Base-by-base conservation (phyloP, 352 stramenopile genomes). In the Pythium aquatile region DNA sequence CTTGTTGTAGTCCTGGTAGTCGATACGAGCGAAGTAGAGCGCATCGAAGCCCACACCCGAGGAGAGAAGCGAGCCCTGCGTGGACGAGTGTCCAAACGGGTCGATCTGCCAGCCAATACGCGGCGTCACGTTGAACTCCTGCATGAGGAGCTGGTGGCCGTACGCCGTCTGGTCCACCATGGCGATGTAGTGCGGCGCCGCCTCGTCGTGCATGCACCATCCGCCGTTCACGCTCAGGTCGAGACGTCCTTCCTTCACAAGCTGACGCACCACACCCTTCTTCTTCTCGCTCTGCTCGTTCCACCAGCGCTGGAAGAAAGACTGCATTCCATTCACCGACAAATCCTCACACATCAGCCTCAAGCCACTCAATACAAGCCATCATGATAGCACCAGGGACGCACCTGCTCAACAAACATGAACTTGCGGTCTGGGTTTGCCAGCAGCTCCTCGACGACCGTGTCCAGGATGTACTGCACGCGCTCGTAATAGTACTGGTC, bases 131-230 rank as follows among this genome's bases (percentile, higher is more conserved):
- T 93, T 88, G 65, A 99, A 98, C 72, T 98, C 91, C 29, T 91
- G 67, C 61, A 90, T 87, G 40, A 99, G 79, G 68, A 99, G 97
- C 17, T 87, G 68, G 72, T 99, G 97, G 9, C 97, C 97, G 52
- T 98, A 92, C 16, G 97, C 97, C 4, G 96, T 99, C 74, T 99
- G 96, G 82, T 99, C 97, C 62, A 99, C 88, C 95, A 99, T 99
- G 26, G 91, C 96, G 32, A 97, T 94, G 71, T 97, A 99, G 78
- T 98, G 94, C 44, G 96, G 83, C 14, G 89, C 87, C 4, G 97
- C 97, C 70, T 99, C 97, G 74, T 99, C 97, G 66, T 99, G 97
- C 97, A 99, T 99, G 74, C 87, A 97, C 97, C 97, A 99, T 47
- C 96, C 97, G 39, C 96, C 97, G 64, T 99, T 98, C 61, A 97